Conservation (phyloP, 192 early-diverging fungal species). For the Gaertneriomyces semiglobifer region DNA sequence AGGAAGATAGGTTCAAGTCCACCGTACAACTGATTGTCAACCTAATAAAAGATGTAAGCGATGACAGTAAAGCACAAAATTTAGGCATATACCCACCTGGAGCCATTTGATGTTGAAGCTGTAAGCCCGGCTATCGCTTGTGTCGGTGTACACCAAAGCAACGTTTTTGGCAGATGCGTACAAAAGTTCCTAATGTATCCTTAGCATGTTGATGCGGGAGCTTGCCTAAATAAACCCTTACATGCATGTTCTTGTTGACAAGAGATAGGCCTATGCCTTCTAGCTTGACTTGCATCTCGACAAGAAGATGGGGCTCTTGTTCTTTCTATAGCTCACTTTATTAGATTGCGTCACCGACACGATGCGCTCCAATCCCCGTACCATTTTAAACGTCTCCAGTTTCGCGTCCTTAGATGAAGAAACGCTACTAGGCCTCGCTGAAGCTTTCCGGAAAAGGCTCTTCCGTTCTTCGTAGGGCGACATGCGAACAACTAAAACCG, state of each 20-base stretch:
- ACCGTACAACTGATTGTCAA: slow-evolving; percentile 94
- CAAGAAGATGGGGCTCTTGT: slow-evolving; percentile 36
- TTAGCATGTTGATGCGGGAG: slow-evolving; percentile 5
- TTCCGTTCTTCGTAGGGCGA: slow-evolving; percentile 33
- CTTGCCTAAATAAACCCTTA: slow-evolving; percentile 13
- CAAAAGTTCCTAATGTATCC: slow-evolving; percentile 64
- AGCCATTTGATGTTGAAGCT: slow-evolving; percentile 84
- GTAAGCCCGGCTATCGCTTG: slow-evolving; percentile 74
- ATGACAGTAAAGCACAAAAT: slow-evolving; percentile 5
- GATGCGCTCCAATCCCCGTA: not conserved
- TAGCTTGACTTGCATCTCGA: slow-evolving; percentile 69
- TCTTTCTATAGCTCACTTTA: slow-evolving; percentile 20
- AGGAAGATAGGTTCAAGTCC: slow-evolving; percentile 86
- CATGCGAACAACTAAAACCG: slow-evolving; percentile 34
- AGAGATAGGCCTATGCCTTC: slow-evolving; percentile 91
- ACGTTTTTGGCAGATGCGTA: slow-evolving; percentile 78
- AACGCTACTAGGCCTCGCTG: not conserved
- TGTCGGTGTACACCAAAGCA: slow-evolving; percentile 75
- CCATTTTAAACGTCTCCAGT: slow-evolving; percentile 20
- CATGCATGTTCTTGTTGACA: slow-evolving; percentile 69
- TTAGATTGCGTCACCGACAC: slow-evolving; percentile 1
- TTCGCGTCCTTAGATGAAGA: slow-evolving; percentile 8
- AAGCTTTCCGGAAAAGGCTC: slow-evolving; percentile 29
- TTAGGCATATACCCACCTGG: slow-evolving; percentile 44
- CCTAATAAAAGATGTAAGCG: slow-evolving; percentile 42